phyloP scores from a whole-genome alignment of 768 basidiomycete genomes.

The Russula olivacea region DNA sequence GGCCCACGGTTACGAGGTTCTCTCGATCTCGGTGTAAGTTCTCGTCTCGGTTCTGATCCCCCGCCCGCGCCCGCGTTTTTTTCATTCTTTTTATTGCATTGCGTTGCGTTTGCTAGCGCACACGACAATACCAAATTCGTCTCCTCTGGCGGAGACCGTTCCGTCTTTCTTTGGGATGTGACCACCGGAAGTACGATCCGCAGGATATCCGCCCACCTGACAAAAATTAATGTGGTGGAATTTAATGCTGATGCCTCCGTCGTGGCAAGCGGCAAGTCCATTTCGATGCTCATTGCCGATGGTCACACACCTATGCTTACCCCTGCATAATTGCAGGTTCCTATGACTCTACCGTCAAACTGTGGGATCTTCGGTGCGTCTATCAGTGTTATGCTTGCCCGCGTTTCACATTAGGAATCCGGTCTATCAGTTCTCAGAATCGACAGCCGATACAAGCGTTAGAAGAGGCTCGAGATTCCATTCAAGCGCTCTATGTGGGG shows the following conservation, averaged over 20 bases:
- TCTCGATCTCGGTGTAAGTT: conserved; percentile 76
- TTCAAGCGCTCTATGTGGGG: conserved; percentile 71
- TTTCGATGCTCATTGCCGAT: conserved; percentile 1
- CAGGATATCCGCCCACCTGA: conserved; percentile 81
- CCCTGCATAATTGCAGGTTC: conserved; percentile 53
- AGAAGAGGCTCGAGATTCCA: conserved; percentile 82
- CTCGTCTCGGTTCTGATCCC: conserved; percentile 15
- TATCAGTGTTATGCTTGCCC: not conserved
- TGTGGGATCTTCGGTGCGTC: conserved; percentile 86
- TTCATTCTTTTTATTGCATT: not conserved
- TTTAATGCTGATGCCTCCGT: conserved; percentile 86
- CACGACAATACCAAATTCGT: conserved; percentile 94
- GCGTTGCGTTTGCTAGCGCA: conserved; percentile 42
- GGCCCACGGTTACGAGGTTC: conserved; percentile 93
- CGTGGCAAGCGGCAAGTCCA: conserved; percentile 70
- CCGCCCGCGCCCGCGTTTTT: too few species aligned
- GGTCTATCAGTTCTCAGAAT: conserved; percentile 51
- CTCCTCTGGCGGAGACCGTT: conserved; percentile 89
- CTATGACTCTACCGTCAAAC: conserved; percentile 81
- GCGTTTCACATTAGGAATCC: not conserved
- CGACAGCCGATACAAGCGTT: conserved; percentile 87
- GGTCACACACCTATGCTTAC: conserved; percentile 9
- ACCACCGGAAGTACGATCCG: conserved; percentile 77
- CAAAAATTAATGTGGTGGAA: conserved; percentile 85
- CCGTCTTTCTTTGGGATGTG: conserved; percentile 95